Base-by-base conservation (phyloP, 495 filamentous ascomycete species). In the Collariella sp. region DNA sequence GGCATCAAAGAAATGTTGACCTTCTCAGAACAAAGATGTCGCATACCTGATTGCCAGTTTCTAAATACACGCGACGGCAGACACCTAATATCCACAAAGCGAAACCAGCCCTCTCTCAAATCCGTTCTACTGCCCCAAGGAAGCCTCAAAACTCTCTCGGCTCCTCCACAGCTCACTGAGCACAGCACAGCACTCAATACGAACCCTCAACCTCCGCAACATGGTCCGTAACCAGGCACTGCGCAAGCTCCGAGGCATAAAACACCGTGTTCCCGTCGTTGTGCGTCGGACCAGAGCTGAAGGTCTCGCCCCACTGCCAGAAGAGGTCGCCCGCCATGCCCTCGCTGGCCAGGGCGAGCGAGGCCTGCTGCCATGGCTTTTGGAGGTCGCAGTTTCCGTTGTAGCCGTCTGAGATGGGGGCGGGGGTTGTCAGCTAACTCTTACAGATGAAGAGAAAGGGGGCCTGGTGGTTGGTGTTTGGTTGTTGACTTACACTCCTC, bases 221-320 rank as follows among this genome's bases (percentile, higher is more conserved):
- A 66, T 85, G 82, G 45, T 83, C 70, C 1, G 73, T 79, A 20
- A 85, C 80, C 57, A 85, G 55, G 53, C 76, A 80, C 15, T 65
- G 71, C 46, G 70, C 84, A 31, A 83, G 75, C 16, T 60, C 66
- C 10, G 70, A 74, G 0, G 76, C 77, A 61, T 82, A 81, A 56
- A 76, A 83, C 34, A 85, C 70, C 2, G 79, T 82, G 52, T 81
- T 73, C 0, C 73, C 76, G 59, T 84, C 81, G 57, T 82, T 63
- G 9, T 71, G 61, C 12, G 79, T 76, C 55, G 73, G 63, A 0
- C 82, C 82, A 2, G 55, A 64, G 47, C 72, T 75, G 15, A 83
- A 60, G 15, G 62, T 70, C 50, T 82, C 81, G 7, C 81, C 82
- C 60, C 76, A 82, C 58, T 86, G 80, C 82, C 80, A 87, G 61